phyloP scores from a whole-genome alignment of 2,329 filamentous ascomycete species.

The Ceratocystis destructans region DNA sequence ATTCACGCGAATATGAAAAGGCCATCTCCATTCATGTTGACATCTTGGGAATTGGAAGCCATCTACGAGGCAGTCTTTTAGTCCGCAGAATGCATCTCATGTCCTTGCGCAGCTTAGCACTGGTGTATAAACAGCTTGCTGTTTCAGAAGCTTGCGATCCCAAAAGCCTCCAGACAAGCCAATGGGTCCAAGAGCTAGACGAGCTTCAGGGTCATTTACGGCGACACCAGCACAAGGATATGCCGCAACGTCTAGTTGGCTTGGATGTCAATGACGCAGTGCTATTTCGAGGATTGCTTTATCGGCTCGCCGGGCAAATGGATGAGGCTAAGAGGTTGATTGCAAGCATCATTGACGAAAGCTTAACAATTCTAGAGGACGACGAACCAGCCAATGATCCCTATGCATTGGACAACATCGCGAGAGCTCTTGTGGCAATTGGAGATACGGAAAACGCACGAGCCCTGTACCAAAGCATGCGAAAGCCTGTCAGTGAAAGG shows the following conservation, averaged over 20 bases:
- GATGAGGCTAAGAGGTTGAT: constrained; percentile 25
- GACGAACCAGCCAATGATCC: constrained; percentile 31
- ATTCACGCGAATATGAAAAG: constrained; percentile 26
- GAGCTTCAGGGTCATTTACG: constrained; percentile 28
- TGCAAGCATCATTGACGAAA: constrained; percentile 27
- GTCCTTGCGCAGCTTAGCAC: constrained; percentile 30
- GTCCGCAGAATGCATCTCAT: constrained; percentile 30
- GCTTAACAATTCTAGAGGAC: constrained; percentile 29
- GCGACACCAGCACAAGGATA: constrained; percentile 29
- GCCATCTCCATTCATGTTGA: constrained; percentile 28
- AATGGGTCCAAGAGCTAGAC: constrained; percentile 28
- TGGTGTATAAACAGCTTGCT: constrained; percentile 28
- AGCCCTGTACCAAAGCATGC: constrained; percentile 30
- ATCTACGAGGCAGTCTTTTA: constrained; percentile 29
- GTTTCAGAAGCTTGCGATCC: constrained; percentile 22
- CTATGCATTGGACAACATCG: constrained; percentile 31
- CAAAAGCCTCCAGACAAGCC: constrained; percentile 22
- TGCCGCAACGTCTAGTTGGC: constrained; percentile 30
- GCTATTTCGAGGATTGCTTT: constrained; percentile 30
- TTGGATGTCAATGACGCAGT: constrained; percentile 32
- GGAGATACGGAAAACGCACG: constrained; percentile 28
- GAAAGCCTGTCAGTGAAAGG: constrained; percentile 25
- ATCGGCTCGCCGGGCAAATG: constrained; percentile 25
- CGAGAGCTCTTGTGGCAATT: constrained; percentile 29
- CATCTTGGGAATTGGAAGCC: constrained; percentile 29